Evolutionary conservation across 306 rosid genomes (phyloP), one percentile per base, ranked within the genome.

Genomic region (Lathyrus oleraceus): DNA sequence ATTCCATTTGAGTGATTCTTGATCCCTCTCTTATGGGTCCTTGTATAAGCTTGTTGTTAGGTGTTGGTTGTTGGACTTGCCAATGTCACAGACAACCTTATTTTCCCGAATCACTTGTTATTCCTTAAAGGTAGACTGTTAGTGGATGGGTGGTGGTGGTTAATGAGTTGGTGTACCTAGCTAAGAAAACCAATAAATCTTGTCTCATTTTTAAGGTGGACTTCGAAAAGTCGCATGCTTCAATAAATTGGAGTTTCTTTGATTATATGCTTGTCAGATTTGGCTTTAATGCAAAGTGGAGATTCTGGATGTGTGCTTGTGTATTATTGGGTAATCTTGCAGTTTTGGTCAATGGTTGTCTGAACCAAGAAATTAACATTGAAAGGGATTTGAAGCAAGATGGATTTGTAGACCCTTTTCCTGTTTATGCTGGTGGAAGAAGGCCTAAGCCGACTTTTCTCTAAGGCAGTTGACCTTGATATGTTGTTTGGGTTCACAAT

Each of bases 321-420:
- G 45, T 40, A 0, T 11, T 10, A 0, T 0, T 0, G 4, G 45
- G 5, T 2, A 40, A 11, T 3, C 0, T 10, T 0, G 2, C 45
- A 13, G 5, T 40, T 2, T 10, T 40, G 0, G n/a, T 40, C 0
- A 40, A 40, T 10, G n/a, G n/a, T 2, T 1, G 4, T 11, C 4
- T 5, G 0, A 2, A n/a, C 4, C 30, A 27, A 13, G n/a, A 40
- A 3, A 2, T 39, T 1, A 39, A 10, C 3, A 39, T 39, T 0
- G 13, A 39, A 9, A 8, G 3, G 1, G 45, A 5, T 10, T 4
- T 40, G 0, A 40, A 40, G 1, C 45, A 11, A 40, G 45, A 10
- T 2, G n/a, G 3, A 0, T 10, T 10, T 0, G 0, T 40, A 0
- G 14, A n/a, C 5, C n/a, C n/a, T 2, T 40, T 40, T 40, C 5